phyloP scores from a whole-genome alignment of 192 early-diverging fungal genomes.

The Coemansia sp. region DNA sequence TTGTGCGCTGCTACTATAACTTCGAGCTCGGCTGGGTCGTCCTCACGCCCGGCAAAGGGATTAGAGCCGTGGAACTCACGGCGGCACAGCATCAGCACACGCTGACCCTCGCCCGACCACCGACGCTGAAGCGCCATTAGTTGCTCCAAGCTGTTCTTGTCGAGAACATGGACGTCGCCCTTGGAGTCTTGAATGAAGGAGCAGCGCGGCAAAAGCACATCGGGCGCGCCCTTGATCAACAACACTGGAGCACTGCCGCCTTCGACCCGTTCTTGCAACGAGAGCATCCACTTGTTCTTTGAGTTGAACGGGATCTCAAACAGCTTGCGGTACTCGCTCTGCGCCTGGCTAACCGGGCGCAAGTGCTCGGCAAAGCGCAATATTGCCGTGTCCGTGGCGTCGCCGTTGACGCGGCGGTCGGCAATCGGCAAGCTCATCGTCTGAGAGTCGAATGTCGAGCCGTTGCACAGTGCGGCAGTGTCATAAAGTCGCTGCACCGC shows the following conservation, averaged over 20 bases:
- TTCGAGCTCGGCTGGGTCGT: constrained; percentile 14
- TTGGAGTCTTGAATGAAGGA: constrained; percentile 35
- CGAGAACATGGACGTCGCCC: constrained; percentile 41
- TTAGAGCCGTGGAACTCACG: constrained; percentile 3
- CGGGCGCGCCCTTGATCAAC: constrained; percentile 76
- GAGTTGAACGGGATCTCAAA: constrained; percentile 67
- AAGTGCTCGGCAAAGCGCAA: constrained; percentile 59
- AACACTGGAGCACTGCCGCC: constrained; percentile 18
- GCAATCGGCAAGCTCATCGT: constrained; percentile 54
- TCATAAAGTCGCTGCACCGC: constrained; percentile 17
- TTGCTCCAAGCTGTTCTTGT: constrained; percentile 28
- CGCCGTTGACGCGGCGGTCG: constrained; percentile 54
- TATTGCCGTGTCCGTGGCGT: constrained; percentile 79
- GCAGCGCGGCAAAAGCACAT: constrained; percentile 63
- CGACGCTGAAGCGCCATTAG: constrained; percentile 45
- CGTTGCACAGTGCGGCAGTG: constrained; percentile 61
- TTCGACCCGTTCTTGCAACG: constrained; percentile 19
- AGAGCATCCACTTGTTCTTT: constrained; percentile 69
- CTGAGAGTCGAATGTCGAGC: constrained; percentile 60
- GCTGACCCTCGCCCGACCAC: constrained; percentile 58
- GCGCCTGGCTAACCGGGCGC: constrained; percentile 4
- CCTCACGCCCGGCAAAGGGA: constrained; percentile 6
- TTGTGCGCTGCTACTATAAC: not conserved
- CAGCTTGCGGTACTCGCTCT: constrained; percentile 12
- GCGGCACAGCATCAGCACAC: constrained; percentile 50